These are phyloP conservation scores for Entophlyctis luteolus DNA, from an alignment of 192 early-diverging fungal genomes.

Conservation along the genomic window DNA sequence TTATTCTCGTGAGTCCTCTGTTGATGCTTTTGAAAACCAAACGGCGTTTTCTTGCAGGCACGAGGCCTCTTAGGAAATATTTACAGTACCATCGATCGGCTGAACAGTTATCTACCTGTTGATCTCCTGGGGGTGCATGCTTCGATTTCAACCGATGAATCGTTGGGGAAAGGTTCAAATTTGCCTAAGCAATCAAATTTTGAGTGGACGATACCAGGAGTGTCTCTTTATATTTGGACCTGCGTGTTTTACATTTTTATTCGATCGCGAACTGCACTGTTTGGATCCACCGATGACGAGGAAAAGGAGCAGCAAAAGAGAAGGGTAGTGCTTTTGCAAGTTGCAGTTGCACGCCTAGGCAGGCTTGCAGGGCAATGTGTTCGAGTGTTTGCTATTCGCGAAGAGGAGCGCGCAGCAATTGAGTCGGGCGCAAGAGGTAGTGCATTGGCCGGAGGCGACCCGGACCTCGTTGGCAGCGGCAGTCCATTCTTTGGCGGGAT, in stretches of 20 bases:
- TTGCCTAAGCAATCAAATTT: too few relatives aligned
- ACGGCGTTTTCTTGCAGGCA: background rate
- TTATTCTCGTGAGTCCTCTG: background rate
- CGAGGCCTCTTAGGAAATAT: conserved; percentile 8
- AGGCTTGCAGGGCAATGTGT: background rate
- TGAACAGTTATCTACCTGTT: conserved; percentile 25
- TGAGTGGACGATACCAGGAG: background rate
- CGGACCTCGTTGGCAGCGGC: background rate
- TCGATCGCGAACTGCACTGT: background rate
- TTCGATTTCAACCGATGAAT: too few relatives aligned
- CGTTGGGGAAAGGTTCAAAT: too few relatives aligned
- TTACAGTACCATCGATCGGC: conserved; percentile 21
- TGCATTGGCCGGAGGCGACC: background rate
- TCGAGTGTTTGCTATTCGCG: conserved; percentile 5
- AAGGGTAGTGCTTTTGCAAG: background rate
- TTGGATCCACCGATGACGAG: background rate
- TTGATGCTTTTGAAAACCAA: background rate
- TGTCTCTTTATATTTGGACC: background rate
- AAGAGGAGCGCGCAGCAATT: conserved; percentile 10
- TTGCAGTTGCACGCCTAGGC: background rate
- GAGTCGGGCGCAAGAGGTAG: conserved; percentile 1
- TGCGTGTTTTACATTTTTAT: background rate
- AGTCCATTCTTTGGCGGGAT: background rate
- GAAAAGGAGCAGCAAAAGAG: conserved; percentile 16
- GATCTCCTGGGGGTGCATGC: too few relatives aligned